Percentiles rank a stretch among this genome's conserved stretches.
Conservation (phyloP, 2,329 filamentous ascomycete genomes). For the Ascosphaera pollenicola region DNA sequence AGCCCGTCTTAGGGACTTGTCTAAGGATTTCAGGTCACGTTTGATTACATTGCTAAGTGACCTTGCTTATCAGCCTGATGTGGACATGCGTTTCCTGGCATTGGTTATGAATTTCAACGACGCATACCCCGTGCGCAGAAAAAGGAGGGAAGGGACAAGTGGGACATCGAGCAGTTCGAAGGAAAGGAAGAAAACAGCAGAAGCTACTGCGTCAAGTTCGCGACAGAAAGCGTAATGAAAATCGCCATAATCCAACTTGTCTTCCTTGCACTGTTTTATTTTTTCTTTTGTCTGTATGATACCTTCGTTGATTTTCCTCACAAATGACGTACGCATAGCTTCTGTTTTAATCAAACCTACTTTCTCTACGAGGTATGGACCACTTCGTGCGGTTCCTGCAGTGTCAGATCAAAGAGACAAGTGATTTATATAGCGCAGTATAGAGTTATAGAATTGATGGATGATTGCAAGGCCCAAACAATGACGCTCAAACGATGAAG, state of each 20-base stretch:
- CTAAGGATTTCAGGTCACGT: slow-evolving; percentile 51
- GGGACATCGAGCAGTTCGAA: neutral
- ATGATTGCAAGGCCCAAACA: neutral
- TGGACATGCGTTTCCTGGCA: slow-evolving; percentile 85
- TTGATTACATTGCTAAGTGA: slow-evolving; percentile 74
- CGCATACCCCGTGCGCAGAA: slow-evolving; percentile 61
- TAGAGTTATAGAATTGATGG: neutral
- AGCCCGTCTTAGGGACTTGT: slow-evolving; percentile 48
- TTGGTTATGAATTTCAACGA: slow-evolving; percentile 99
- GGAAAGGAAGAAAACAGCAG: neutral
- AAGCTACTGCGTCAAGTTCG: neutral
- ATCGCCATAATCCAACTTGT: too few species aligned
- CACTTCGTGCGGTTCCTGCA: too few species aligned
- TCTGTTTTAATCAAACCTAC: neutral
- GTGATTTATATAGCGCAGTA: neutral
- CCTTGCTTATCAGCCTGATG: slow-evolving; percentile 76
- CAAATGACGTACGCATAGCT: neutral
- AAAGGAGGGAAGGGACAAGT: slow-evolving; percentile 28
- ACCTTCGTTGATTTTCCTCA: neutral
- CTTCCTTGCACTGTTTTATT: neutral
- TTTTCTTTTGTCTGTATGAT: neutral
- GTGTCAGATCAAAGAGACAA: too few species aligned
- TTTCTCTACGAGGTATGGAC: neutral
- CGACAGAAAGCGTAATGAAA: neutral
- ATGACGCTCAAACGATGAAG: neutral